Base-by-base conservation (phyloP, 306 rosid genomes). In the Rosa rugosa region DNA sequence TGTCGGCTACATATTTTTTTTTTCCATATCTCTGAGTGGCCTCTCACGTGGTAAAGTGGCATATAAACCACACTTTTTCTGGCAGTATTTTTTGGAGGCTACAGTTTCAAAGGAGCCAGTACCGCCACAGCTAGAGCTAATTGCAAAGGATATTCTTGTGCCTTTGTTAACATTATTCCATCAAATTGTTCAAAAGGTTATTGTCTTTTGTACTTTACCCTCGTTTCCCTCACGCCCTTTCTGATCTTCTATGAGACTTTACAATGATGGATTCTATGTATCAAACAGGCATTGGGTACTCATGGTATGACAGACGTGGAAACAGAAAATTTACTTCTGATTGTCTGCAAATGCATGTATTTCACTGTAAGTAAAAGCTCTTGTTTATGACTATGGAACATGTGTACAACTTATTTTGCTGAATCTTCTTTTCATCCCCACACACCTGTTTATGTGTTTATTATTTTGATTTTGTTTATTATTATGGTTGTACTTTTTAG, bases 11-110 rank as follows among this genome's bases (percentile, higher is more conserved):
- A 38, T 18, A 18, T 36, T 31, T 31, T 31, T 31, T 31, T 1
- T 18, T 51, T 51, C 18, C 34, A 34, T 53, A 54, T 74, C 17
- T 57, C 23, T 20, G 17, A 63, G 59, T 65, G 51, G 31, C 12
- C 51, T 79, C 80, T 77, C 77, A 81, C 78, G 59, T 40, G 69
- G 71, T 79, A 79, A 81, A 69, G 59, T 46, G 68, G 63, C 40
- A 77, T 67, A 75, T 65, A 20, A 67, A 63, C 69, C 71, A 1
- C 68, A 73, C 16, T 62, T 63, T 63, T 67, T 81, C 71, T 75
- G 83, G 77, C 89, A 93, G 97, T 93, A 91, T 76, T 93, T 93
- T 86, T 82, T 93, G 83, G 88, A 93, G 82, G 93, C 98, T 70
- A 91, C 85, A 81, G 88, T 86, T 77, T 87, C 88, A 5, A 91